These are phyloP conservation scores for Lichtheimia ornata DNA, from an alignment of 371 early-diverging fungal genomes.

Conservation along the genomic window DNA sequence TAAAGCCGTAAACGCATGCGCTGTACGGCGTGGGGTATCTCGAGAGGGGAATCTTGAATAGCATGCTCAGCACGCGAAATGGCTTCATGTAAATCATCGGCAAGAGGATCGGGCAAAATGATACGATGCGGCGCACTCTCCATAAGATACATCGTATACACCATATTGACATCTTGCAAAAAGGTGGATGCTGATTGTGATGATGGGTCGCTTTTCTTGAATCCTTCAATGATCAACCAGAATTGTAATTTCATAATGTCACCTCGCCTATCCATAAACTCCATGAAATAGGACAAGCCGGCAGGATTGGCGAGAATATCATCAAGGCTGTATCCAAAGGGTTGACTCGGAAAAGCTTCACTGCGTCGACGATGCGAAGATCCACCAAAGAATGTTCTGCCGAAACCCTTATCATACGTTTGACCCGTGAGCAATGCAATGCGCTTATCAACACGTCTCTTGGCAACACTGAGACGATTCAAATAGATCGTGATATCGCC, in stretches of 20 bases:
- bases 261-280: constrained; percentile 77
- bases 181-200: constrained; percentile 33
- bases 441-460: constrained; percentile 73
- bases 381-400: constrained; percentile 23
- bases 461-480: constrained; percentile 72
- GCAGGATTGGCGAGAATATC: constrained; percentile 68
- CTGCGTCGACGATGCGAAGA: constrained; percentile 23
- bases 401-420: constrained; percentile 29
- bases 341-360: constrained; percentile 7
- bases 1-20: constrained; percentile 29
- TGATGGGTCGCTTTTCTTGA: constrained; percentile 39
- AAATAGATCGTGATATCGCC: constrained; percentile 71
- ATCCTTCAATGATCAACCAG: constrained; percentile 76
- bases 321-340: constrained; percentile 28
- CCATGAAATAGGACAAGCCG: constrained; percentile 78
- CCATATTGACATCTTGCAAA: constrained; percentile 61
- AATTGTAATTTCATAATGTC: constrained; percentile 71
- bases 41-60: constrained; percentile 5
- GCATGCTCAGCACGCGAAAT: constrained; percentile 23
- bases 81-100: constrained; percentile 26
- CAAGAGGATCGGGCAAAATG: constrained; percentile 29
- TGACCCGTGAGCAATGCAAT: constrained; percentile 64
- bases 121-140: constrained; percentile 53
- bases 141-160: constrained; percentile 74
- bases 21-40: constrained; percentile 12